phyloP scores from a whole-genome alignment of 2,329 filamentous ascomycete species.

The Phaeosphaeria sp. region DNA sequence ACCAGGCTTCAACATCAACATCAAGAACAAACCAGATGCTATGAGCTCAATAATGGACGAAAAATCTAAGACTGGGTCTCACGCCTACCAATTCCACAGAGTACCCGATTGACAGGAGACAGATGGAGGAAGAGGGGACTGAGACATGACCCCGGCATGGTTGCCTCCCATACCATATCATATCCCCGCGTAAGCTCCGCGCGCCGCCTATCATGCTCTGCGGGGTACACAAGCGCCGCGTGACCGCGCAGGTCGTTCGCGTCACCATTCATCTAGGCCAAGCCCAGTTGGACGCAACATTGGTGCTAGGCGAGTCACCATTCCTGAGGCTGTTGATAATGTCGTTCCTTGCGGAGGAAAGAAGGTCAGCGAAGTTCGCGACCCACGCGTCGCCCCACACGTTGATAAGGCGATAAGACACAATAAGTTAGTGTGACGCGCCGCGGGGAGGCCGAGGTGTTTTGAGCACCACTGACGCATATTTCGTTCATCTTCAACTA shows the following conservation, averaged over 20 bases:
- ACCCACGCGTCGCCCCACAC: background rate
- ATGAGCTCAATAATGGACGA: background rate
- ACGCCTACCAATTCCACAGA: background rate
- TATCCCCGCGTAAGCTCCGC: slow-evolving; percentile 34
- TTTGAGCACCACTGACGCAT: background rate
- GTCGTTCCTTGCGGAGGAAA: background rate
- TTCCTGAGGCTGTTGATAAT: background rate
- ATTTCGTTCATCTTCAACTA: background rate
- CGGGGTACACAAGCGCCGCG: slow-evolving; percentile 30
- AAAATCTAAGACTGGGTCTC: background rate
- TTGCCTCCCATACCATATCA: slow-evolving; percentile 13
- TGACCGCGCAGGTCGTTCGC: slow-evolving; percentile 19
- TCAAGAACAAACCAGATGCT: too few relatives aligned
- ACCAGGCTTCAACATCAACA: background rate
- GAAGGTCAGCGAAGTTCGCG: background rate
- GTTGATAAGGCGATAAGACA: slow-evolving; percentile 1
- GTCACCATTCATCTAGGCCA: slow-evolving; percentile 1
- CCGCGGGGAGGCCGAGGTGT: background rate
- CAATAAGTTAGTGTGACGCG: background rate
- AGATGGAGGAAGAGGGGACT: too few relatives aligned
- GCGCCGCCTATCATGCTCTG: slow-evolving; percentile 30
- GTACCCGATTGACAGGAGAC: background rate
- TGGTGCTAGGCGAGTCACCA: background rate
- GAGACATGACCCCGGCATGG: background rate
- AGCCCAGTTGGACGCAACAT: background rate